Evolutionary conservation across 75 land plant species (phyloP), one percentile per base, ranked within the genome.

Genomic region (Larix kaempferi): DNA sequence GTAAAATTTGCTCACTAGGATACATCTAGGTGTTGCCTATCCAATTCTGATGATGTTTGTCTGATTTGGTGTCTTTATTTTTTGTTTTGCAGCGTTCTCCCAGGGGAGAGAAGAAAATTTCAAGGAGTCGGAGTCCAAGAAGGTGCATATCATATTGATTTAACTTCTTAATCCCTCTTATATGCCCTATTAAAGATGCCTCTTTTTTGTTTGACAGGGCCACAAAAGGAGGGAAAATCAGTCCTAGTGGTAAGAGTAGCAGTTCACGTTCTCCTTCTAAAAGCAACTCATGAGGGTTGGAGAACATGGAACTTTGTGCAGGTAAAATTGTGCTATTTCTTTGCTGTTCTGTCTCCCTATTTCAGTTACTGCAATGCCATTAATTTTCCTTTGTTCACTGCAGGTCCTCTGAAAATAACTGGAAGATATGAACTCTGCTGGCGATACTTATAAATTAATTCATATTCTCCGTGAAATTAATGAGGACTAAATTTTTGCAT

Each of bases 91-190:
- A 62, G 65, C 65, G 65, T 62, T 26, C 65, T 14, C 27, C 65
- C 26, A 26, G 65, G 3, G 65, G 65, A 62, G 33, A 62, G 14
- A 26, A 14, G 65, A 62, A 62, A 11, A 2, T 64, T 14, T 64
- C 66, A 64, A 29, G 33, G 66, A 64, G 66, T 64, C 66, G 15
- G 19, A 64, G 37, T 64, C 66, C 37, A 29, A 64, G 35, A 29
- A 64, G 67, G 67, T 64, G 39, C 67, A 14, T 29, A 15, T 15
- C 33, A 16, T 64, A 64, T 64, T 23, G 39, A 15, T 35, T 29
- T 15, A 11, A 14, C 2, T 29, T 16, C 12, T 64, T 5, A 33
- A 41, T 64, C 16, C 16, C 37, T 27, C 17, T 29, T 64, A 17
- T 12, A 64, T 14, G 35, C 33, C 39, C 16, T 64, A 64, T 64